phyloP scores from a whole-genome alignment of 768 basidiomycete genomes.

The Phaeotremella skinneri region DNA sequence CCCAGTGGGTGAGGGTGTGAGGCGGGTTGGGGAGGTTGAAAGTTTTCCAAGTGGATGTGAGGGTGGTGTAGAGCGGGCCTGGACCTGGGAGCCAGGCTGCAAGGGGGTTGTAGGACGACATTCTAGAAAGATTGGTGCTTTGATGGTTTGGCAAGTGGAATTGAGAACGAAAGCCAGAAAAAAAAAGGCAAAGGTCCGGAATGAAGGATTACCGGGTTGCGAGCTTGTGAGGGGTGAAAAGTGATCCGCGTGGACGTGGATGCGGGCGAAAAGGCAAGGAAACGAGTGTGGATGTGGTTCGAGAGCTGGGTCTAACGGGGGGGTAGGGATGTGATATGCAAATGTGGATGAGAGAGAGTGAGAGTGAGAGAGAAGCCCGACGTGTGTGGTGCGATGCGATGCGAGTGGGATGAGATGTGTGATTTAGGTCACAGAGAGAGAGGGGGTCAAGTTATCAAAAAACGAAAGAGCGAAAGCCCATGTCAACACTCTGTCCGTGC shows the following conservation, averaged over 20 bases:
- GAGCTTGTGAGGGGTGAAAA: background rate
- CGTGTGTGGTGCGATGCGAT: background rate
- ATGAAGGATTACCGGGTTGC: background rate
- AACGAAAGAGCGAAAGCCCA: background rate
- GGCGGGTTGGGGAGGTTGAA: slow-evolving; percentile 43
- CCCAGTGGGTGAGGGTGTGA: slow-evolving; percentile 61
- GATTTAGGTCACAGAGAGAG: background rate
- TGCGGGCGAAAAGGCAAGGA: background rate
- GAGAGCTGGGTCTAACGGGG: background rate
- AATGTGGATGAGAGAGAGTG: too few species aligned
- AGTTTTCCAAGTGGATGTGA: slow-evolving; percentile 32
- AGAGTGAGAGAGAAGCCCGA: too few species aligned
- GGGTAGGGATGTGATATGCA: too few species aligned
- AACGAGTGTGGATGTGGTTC: background rate
- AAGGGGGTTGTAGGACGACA: slow-evolving; percentile 11
- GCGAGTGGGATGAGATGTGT: background rate
- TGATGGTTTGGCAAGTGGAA: background rate
- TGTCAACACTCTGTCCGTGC: too few species aligned
- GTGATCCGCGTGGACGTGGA: background rate
- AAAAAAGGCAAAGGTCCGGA: too few species aligned
- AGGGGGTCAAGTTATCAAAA: background rate
- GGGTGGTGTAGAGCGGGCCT: slow-evolving; percentile 35
- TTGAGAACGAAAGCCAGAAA: too few species aligned
- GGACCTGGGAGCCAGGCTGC: slow-evolving; percentile 34
- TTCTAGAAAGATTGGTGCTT: background rate